These are phyloP conservation scores for Arctium minus DNA, from an alignment of 129 eudicot genomes.

Conservation along the genomic window DNA sequence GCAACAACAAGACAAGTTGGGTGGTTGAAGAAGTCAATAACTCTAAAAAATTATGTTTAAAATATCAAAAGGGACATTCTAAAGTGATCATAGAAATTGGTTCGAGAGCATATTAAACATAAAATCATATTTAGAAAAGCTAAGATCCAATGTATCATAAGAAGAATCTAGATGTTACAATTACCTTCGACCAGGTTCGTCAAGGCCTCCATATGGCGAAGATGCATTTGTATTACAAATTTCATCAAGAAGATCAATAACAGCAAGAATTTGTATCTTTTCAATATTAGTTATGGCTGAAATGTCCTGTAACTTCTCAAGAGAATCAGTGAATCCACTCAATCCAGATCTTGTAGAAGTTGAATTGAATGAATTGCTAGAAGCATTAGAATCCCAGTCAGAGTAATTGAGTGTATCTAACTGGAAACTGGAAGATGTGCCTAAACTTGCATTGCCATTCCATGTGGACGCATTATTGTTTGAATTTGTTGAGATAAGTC, in stretches of 20 bases:
- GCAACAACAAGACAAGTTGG: background rate
- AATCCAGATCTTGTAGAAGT: conserved; percentile 51
- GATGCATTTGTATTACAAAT: conserved; percentile 53
- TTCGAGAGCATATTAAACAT: background rate
- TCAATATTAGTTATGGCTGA: conserved; percentile 41
- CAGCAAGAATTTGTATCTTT: conserved; percentile 67
- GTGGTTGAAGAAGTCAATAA: background rate
- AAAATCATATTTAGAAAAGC: background rate
- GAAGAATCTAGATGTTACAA: background rate
- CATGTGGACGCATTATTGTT: conserved; percentile 49
- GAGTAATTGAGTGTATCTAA: conserved; percentile 31
- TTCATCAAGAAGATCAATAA: conserved; percentile 77
- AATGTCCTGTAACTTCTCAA: conserved; percentile 46
- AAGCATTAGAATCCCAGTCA: conserved; percentile 37
- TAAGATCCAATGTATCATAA: background rate
- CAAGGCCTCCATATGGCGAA: conserved; percentile 89
- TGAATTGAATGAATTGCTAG: conserved; percentile 26
- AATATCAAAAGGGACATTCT: background rate
- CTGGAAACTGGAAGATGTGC: conserved; percentile 35
- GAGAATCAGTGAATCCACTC: conserved; percentile 40
- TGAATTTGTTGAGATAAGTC: conserved; percentile 32
- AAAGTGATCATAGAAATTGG: background rate
- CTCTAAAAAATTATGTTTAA: background rate
- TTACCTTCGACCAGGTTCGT: conserved; percentile 94
- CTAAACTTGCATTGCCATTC: conserved; percentile 33